A percentile compares a stretch with the other conserved stretches of the same genome.
Conservation (phyloP, 1,284 basidiomycete genomes). For the Sanguinoderma infundibulare region DNA sequence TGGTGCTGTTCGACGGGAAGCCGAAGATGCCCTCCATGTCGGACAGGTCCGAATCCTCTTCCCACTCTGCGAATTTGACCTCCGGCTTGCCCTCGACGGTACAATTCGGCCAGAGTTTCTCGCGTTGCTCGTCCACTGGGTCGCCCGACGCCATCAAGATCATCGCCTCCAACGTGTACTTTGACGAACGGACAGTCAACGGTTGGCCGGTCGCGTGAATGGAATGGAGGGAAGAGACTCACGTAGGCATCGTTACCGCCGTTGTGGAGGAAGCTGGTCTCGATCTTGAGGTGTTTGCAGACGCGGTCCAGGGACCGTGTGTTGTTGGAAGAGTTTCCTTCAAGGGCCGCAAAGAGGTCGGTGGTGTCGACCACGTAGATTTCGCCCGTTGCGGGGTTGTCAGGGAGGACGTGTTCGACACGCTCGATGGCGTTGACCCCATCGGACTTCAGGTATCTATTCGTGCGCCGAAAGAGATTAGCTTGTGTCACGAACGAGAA, state of each 20-base stretch:
- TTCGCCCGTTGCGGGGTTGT: slow-evolving; percentile 52
- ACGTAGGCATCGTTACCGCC: slow-evolving; percentile 87
- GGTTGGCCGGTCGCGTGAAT: neutral
- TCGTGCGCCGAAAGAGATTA: neutral
- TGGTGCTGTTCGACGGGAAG: slow-evolving; percentile 1
- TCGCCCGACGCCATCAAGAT: slow-evolving; percentile 72
- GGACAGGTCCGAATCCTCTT: slow-evolving; percentile 60
- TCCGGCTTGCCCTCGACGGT: slow-evolving; percentile 49
- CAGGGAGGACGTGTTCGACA: slow-evolving; percentile 57
- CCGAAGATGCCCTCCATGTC: slow-evolving; percentile 40
- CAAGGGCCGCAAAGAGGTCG: slow-evolving; percentile 71
- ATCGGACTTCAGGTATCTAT: slow-evolving; percentile 57
- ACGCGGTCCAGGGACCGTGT: slow-evolving; percentile 59
- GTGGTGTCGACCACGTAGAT: slow-evolving; percentile 75
- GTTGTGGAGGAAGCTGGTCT: slow-evolving; percentile 69
- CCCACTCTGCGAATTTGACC: slow-evolving; percentile 60
- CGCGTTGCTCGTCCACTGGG: slow-evolving; percentile 71
- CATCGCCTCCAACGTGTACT: slow-evolving; percentile 72
- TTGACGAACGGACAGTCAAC: slow-evolving; percentile 1
- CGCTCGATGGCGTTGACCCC: slow-evolving; percentile 55
- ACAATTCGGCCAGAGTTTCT: slow-evolving; percentile 74
- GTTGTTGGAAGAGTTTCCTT: slow-evolving; percentile 58
- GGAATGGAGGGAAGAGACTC: slow-evolving; percentile 31
- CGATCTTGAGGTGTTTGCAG: slow-evolving; percentile 64
- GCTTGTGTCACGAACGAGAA: neutral